Evolutionary conservation across 1,284 basidiomycete species (phyloP), one percentile per base, ranked within the genome.

Genomic region (Mycosarcoma mackinlayi): DNA sequence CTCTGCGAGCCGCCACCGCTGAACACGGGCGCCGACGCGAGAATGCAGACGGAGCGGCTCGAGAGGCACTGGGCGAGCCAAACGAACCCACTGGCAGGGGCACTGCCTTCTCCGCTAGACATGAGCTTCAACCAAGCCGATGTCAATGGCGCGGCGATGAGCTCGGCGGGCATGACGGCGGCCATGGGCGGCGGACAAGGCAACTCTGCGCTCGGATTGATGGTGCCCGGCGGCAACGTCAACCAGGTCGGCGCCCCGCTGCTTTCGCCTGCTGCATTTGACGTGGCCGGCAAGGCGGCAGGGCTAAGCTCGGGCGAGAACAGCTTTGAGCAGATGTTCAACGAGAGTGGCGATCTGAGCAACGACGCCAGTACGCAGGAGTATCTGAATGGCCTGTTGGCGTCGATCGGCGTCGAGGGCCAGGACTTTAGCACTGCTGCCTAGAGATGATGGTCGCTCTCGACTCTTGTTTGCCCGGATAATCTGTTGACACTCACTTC

Each of bases 41-140:
- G 70, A 21, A 37, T 57, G 57, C 76, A 79, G 25, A 73, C 75
- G 42, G 76, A 79, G 52, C 69, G 77, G 0, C 69, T 79, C 13
- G 71, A 67, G 46, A 57, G 76, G 34, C 71, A 72, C 33, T 79
- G 77, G 77, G 75, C 77, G 7, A 58, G 47, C 37, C 54, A 66
- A 42, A 45, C 35, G n/a, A 62, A 67, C 35, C 55, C 60, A 9
- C 30, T 61, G 4, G 52, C 34, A 1, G 56, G 64, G 7, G 50
- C 59, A 6, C 45, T 73, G 30, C 60, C 49, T n/a, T 73, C 71
- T 37, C 71, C 71, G 13, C 58, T 73, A 18, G 71, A 73, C 48
- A 62, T 66, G 56, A 59, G 45, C 47, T 73, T 73, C 58, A 59
- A 54, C 33, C 52, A 56, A 23, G 53, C 52, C 11, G 52, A 66